phyloP scores from a whole-genome alignment of 345 rosid species.

The Stellera chamaejasme region DNA sequence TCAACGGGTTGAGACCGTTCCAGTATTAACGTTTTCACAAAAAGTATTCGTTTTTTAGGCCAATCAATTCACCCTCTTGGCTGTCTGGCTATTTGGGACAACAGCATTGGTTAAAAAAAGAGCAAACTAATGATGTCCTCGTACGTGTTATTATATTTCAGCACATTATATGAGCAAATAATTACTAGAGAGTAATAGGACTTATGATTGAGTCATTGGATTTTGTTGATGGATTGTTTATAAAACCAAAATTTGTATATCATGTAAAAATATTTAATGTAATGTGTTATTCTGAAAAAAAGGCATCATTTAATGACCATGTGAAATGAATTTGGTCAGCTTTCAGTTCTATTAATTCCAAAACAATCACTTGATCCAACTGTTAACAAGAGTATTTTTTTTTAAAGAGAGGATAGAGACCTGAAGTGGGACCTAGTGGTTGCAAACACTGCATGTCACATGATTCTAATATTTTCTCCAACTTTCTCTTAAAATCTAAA shows the following conservation, averaged over 20 bases:
- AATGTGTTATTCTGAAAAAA: conserved; percentile 4
- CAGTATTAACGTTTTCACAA: too few relatives aligned
- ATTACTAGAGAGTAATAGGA: too few relatives aligned
- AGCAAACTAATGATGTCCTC: too few relatives aligned
- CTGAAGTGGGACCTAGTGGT: conserved; percentile 41
- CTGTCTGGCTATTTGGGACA: too few relatives aligned
- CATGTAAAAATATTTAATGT: neutral
- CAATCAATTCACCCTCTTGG: too few relatives aligned
- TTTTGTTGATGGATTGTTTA: conserved; percentile 26
- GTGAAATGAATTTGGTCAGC: conserved; percentile 37
- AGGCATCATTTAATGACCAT: conserved; percentile 17
- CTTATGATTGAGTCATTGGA: conserved; percentile 12
- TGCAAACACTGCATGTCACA: conserved; percentile 58
- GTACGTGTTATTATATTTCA: too few relatives aligned
- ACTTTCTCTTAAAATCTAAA: too few relatives aligned
- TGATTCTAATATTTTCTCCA: neutral
- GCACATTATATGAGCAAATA: too few relatives aligned
- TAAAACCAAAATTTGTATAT: conserved; percentile 16
- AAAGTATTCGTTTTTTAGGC: too few relatives aligned
- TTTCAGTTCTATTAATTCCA: conserved; percentile 25
- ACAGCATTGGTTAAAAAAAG: too few relatives aligned
- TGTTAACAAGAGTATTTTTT: conserved; percentile 16
- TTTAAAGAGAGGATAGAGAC: conserved; percentile 8
- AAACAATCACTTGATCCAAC: conserved; percentile 37
- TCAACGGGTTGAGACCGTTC: too few relatives aligned